phyloP scores from a whole-genome alignment of 306 rosid genomes.

The Fragaria iinumae region DNA sequence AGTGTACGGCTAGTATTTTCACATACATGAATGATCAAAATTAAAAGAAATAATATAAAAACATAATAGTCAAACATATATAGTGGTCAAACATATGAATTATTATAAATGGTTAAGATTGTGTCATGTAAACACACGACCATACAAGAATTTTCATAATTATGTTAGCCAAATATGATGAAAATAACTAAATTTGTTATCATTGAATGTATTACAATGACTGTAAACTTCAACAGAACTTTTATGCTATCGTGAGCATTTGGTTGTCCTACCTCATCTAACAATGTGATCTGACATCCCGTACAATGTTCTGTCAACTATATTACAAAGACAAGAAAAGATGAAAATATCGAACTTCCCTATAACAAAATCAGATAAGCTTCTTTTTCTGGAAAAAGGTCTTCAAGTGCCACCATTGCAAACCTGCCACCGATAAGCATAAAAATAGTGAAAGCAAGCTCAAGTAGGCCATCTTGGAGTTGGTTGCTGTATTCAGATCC shows the following conservation, averaged over 20 bases:
- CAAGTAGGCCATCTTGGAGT: conserved; percentile 72
- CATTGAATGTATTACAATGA: neutral
- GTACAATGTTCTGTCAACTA: conserved; percentile 33
- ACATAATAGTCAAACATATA: too few relatives aligned
- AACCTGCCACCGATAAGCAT: conserved; percentile 73
- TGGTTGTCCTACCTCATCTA: neutral
- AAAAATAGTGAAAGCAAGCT: conserved; percentile 69
- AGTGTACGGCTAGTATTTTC: too few relatives aligned
- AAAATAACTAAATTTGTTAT: neutral
- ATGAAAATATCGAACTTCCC: conserved; percentile 10
- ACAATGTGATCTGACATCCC: conserved; percentile 22
- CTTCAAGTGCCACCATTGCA: conserved; percentile 93
- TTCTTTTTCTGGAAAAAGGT: conserved; percentile 93
- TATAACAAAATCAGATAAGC: conserved; percentile 50
- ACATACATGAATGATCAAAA: too few relatives aligned
- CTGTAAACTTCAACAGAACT: neutral
- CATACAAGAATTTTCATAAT: too few relatives aligned
- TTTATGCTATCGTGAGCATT: conserved; percentile 4
- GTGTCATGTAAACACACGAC: too few relatives aligned
- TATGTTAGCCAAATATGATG: too few relatives aligned
- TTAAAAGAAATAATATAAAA: too few relatives aligned
- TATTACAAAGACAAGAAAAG: conserved; percentile 35
- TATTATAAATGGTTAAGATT: too few relatives aligned
- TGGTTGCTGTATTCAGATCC: conserved; percentile 69
- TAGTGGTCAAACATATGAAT: too few relatives aligned